Evolutionary conservation across 352 stramenopile genomes (phyloP).

Genomic region (Phytophthora cactorum): DNA sequence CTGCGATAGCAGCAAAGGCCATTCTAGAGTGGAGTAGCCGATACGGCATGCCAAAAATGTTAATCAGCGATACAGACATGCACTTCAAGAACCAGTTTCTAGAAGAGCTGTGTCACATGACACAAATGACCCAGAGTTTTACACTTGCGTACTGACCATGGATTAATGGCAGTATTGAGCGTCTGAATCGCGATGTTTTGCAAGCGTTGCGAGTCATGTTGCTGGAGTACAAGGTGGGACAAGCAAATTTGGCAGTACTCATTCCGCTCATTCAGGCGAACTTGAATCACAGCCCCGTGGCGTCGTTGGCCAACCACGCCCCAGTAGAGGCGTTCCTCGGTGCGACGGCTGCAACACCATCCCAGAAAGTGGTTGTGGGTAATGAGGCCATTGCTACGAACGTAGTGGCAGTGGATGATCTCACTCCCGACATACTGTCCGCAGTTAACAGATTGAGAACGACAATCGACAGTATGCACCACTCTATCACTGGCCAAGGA

Average conservation of each 20-base stretch:
- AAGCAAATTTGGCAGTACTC: neutral
- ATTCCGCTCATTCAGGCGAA: neutral
- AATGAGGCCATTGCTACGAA: neutral
- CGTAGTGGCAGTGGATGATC: neutral
- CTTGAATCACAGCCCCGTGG: neutral
- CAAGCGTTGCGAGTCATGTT: neutral
- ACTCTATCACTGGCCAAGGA: neutral
- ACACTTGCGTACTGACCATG: neutral
- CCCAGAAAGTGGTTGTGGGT: neutral
- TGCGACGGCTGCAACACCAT: neutral
- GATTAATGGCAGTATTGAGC: neutral
- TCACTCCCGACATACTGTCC: neutral
- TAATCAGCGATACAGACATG: neutral
- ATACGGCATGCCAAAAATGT: neutral
- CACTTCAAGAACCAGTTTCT: constrained; percentile 3
- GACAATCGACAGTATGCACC: neutral
- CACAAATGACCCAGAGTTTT: neutral
- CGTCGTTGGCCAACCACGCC: neutral
- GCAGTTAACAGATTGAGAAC: neutral
- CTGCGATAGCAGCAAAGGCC: neutral
- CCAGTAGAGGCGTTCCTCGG: neutral
- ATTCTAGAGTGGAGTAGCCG: neutral
- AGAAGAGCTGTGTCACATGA: neutral
- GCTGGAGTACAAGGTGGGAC: neutral
- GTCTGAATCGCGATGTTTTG: neutral